Evolutionary conservation across 345 rosid species (phyloP), one percentile per base, ranked within the genome.

Genomic region (Anastatica hierochuntica): DNA sequence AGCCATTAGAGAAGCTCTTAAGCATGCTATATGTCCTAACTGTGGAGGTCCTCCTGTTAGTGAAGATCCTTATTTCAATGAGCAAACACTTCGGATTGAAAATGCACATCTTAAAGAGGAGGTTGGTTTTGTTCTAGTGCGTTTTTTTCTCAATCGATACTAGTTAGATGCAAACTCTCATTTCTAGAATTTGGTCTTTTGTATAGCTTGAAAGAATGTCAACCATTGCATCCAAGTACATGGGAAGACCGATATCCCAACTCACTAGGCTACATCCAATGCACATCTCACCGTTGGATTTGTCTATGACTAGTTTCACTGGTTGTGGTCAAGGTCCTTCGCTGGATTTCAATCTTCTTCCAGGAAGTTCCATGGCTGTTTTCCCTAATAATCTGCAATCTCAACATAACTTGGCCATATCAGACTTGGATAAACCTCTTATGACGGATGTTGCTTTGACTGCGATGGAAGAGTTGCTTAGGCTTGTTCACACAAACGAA

Each of bases 201-300:
- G 48, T 63, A 57, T 65, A 92, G 97, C 98, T 92, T 60, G 98
- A 92, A 59, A 79, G 95, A 75, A 88, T 92, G 64, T 88, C 98
- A 2, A 77, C 84, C 71, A 70, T 92, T 78, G 95, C 98, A n/a
- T 88, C 90, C 2, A 88, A 88, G 79, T 92, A 88, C 82, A 80
- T 83, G 36, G 98, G 98, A 55, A 77, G 95, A 73, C 97, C 95
- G 11, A 85, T 92, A 41, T 81, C 99, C 0, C 95, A 94, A 20
- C 85, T 88, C 43, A 85, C 94, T 11, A 83, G 90, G 1, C 69
- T 82, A 27, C 97, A 83, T 49, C 84, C 88, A 2, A 63, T 80
- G 69, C 98, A 81, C 49, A 33, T 83, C 33, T 75, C 97, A 46
- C 80, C 97, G 0, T 64, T 92, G 66, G 98, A 88, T 65, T 76